A percentile compares a stretch with the other conserved stretches of the same genome.
phyloP scores from a whole-genome alignment of 2,329 filamentous ascomycete species.

The Stemphylium beticola region DNA sequence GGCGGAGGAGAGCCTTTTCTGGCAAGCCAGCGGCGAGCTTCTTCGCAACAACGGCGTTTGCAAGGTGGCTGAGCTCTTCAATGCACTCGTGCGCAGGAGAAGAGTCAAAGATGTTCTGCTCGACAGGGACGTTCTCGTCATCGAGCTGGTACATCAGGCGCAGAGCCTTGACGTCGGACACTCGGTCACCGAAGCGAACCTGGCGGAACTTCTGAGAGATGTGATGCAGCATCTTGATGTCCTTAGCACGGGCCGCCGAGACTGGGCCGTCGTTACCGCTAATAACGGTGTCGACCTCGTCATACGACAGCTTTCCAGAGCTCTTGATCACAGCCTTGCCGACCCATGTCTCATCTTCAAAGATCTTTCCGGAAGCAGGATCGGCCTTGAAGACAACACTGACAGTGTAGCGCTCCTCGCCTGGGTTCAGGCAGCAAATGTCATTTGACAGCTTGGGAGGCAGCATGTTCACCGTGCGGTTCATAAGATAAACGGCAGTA shows the following conservation, averaged over 20 bases:
- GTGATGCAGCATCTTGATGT: conserved; percentile 79
- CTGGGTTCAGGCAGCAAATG: conserved; percentile 84
- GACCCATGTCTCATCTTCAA: conserved; percentile 90
- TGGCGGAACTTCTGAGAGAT: conserved; percentile 92
- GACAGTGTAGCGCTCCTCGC: conserved; percentile 88
- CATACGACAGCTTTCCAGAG: conserved; percentile 80
- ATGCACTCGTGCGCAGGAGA: conserved; percentile 89
- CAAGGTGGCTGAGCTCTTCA: conserved; percentile 93
- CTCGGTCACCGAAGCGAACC: conserved; percentile 79
- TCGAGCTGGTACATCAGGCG: conserved; percentile 92
- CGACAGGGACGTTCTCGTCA: conserved; percentile 96
- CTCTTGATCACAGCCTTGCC: conserved; percentile 95
- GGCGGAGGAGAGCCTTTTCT: conserved; percentile 89
- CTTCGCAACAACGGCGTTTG: conserved; percentile 87
- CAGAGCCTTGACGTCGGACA: conserved; percentile 80
- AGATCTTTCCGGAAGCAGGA: conserved; percentile 75
- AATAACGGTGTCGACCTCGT: conserved; percentile 84
- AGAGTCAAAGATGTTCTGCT: conserved; percentile 94
- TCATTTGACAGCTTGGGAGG: conserved; percentile 85
- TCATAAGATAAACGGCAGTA: conserved; percentile 92
- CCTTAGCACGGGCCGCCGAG: conserved; percentile 70
- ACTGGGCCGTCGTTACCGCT: conserved; percentile 70
- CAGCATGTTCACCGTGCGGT: conserved; percentile 85
- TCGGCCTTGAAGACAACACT: conserved; percentile 94
- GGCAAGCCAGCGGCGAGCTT: conserved; percentile 79